A percentile compares a stretch with the other conserved stretches of the same genome.
phyloP scores from a whole-genome alignment of 2,329 filamentous ascomycete species.

The Colletotrichum theobromicola region DNA sequence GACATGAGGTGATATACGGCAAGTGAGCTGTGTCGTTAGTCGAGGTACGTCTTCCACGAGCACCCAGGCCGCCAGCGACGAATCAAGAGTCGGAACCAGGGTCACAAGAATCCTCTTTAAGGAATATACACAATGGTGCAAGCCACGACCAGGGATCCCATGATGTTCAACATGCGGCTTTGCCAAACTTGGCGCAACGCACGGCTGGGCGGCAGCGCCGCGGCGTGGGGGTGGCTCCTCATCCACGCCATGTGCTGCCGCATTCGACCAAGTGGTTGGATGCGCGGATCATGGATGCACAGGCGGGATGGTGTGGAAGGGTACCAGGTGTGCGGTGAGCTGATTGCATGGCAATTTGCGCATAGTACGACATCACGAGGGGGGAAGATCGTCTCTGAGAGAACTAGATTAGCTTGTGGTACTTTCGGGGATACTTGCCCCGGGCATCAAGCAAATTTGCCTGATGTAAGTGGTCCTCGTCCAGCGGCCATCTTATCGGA shows the following conservation, averaged over 20 bases:
- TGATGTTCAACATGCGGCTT: slow-evolving; percentile 3
- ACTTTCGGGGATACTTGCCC: neutral
- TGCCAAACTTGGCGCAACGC: slow-evolving; percentile 1
- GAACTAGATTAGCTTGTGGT: neutral
- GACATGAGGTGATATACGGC: neutral
- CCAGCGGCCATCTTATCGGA: neutral
- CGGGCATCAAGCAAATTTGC: neutral
- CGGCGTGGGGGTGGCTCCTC: slow-evolving; percentile 3
- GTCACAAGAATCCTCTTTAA: neutral
- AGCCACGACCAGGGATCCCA: neutral
- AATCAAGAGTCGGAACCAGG: neutral
- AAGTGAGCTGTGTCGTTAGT: neutral
- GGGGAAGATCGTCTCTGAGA: neutral
- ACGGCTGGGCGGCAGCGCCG: neutral
- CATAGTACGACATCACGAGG: neutral
- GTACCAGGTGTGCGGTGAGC: neutral
- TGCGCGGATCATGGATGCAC: neutral
- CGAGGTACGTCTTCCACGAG: neutral
- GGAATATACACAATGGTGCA: neutral
- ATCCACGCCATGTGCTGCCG: neutral
- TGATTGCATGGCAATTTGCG: neutral
- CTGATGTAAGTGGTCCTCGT: neutral
- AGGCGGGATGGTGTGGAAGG: neutral
- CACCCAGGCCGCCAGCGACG: neutral
- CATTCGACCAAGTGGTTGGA: neutral